Evolutionary conservation across 2,329 filamentous ascomycete species (phyloP).

Genomic region (Davidsoniella virescens): DNA sequence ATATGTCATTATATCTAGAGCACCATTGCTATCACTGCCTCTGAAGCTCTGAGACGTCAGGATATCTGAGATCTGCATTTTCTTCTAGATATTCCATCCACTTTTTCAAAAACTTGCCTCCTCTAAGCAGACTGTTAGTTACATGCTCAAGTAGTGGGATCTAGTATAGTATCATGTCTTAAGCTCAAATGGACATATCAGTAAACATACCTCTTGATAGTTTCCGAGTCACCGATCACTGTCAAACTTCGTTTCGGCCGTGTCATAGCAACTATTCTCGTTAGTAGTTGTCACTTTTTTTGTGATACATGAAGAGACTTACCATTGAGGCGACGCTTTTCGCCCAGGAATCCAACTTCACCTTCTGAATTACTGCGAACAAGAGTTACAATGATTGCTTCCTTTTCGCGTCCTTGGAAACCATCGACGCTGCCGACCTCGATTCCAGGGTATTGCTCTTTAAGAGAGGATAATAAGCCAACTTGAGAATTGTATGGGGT

Average conservation of each 20-base stretch:
- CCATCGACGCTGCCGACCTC: conserved; percentile 96
- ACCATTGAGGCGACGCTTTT: conserved; percentile 89
- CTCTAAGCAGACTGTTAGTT: conserved; percentile 32
- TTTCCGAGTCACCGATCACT: conserved; percentile 87
- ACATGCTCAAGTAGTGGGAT: neutral
- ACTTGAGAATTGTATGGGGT: conserved; percentile 96
- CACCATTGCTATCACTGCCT: neutral
- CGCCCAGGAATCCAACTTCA: conserved; percentile 84
- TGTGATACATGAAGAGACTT: conserved; percentile 21
- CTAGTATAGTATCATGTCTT: neutral
- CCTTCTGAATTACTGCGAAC: conserved; percentile 76
- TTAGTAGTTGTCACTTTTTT: conserved; percentile 3
- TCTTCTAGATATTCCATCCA: conserved; percentile 93
- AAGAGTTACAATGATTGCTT: conserved; percentile 84
- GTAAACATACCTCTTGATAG: conserved; percentile 60
- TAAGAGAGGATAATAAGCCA: conserved; percentile 61
- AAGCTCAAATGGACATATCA: neutral
- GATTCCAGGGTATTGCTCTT: conserved; percentile 65
- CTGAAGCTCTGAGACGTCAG: conserved; percentile 38
- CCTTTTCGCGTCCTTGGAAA: conserved; percentile 94
- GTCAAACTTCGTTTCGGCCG: conserved; percentile 79
- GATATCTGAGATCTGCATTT: conserved; percentile 77
- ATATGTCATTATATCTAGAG: too few relatives aligned
- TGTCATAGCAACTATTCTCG: conserved; percentile 80
- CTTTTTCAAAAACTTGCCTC: conserved; percentile 65